Base-by-base conservation (phyloP, 345 rosid genomes). In the Camelina laxa region DNA sequence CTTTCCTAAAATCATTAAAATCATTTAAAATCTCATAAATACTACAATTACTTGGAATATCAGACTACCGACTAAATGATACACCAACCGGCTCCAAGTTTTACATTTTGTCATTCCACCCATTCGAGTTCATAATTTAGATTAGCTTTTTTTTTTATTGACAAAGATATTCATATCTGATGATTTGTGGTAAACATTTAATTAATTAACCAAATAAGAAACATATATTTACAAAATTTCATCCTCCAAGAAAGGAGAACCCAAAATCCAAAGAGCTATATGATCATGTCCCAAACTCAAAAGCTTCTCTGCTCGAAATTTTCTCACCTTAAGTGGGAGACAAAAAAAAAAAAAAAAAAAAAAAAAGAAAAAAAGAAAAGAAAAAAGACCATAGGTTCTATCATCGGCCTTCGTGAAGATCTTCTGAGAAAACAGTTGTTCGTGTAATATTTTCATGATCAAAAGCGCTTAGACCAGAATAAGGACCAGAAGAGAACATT, bases 401-500 rank as follows among this genome's bases (percentile, higher is more conserved):
- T 48, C 58, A 95, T 71, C 99, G 83, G 55, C 97, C 99, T 87
- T 92, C 97, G 65, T 88, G 97, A 67, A 95, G 99, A 84, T 95
- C 99, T 85, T 95, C 99, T 1, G 97, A 95, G 80, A 83, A 89
- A 73, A 85, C 87, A 7, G 87, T 92, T 47, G 96, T 85, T 73
- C 93, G 85, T 10, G 98, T 84, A 62, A 94, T 64, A 78, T 84
- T 87, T 38, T 92, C 97, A 30, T 87, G 87, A 55, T 92, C 97
- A 11, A 89, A 89, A 54, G 82, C 87, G 69, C 96, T 86, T 69
- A 92, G 54, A 70, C 99, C 91, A 22, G 99, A 95, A 83, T 84
- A 85, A 42, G 97, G 97, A 79, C 97, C 99, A 6, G 99, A 95
- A 5, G 99, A 95, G 90, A 92, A 95, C 80, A 92, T 88, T 1